Evolutionary conservation across 1,139 yeast genomes (phyloP).

Genomic region (Hyphopichia pseudoburtonii): DNA sequence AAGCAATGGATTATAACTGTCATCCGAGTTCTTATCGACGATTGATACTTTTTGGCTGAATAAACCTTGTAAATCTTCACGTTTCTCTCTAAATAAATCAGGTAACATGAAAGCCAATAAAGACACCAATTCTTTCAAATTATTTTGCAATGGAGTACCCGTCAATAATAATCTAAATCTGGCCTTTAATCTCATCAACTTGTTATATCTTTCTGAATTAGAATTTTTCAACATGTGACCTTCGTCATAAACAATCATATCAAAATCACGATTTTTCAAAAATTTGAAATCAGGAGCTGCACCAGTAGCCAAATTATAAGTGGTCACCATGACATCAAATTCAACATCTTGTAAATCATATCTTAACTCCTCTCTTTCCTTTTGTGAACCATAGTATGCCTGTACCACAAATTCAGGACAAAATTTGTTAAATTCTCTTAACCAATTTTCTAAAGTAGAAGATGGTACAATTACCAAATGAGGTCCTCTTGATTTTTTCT

Average conservation of each 20-base stretch:
- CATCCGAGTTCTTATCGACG: slow-evolving; percentile 29
- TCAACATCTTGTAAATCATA: slow-evolving; percentile 60
- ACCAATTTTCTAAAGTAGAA: slow-evolving; percentile 95
- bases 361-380: slow-evolving; percentile 82
- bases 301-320: slow-evolving; percentile 90
- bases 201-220: slow-evolving; percentile 78
- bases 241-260: slow-evolving; percentile 92
- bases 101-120: slow-evolving; percentile 90
- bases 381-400: slow-evolving; percentile 89
- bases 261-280: slow-evolving; percentile 69
- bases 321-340: slow-evolving; percentile 92
- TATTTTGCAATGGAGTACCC: slow-evolving; percentile 96
- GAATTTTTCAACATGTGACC: slow-evolving; percentile 96
- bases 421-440: slow-evolving; percentile 88
- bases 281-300: slow-evolving; percentile 79
- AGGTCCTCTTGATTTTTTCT: slow-evolving; percentile 57
- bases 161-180: slow-evolving; percentile 81
- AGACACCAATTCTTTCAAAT: slow-evolving; percentile 85
- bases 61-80: slow-evolving; percentile 77
- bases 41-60: slow-evolving; percentile 85
- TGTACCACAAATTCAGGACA: slow-evolving; percentile 80
- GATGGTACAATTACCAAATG: slow-evolving; percentile 92
- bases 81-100: slow-evolving; percentile 71
- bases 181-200: slow-evolving; percentile 80
- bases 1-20: slow-evolving; percentile 70